These are phyloP conservation scores for Taiozyma sp. DNA, from an alignment of 1,139 yeast genomes.

Conservation along the genomic window DNA sequence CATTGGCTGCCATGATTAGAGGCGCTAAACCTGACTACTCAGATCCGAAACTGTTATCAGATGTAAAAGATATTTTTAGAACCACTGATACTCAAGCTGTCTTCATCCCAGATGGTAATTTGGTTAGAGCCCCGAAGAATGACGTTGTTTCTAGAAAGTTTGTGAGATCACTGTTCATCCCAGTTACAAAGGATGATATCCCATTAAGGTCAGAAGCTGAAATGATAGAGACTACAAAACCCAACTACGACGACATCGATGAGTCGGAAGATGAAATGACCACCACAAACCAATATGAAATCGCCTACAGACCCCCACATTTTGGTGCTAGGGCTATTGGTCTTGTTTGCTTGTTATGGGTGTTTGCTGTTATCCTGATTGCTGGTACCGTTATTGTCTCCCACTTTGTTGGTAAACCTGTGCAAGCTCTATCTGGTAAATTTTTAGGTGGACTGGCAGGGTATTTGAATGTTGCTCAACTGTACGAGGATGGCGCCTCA, in stretches of 20 bases:
- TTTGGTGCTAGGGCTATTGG: slow-evolving; percentile 57
- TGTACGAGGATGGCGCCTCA: slow-evolving; percentile 17
- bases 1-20: slow-evolving; percentile 36
- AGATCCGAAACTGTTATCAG: slow-evolving; percentile 48
- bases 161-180: slow-evolving; percentile 64
- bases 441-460: background rate
- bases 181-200: slow-evolving; percentile 78
- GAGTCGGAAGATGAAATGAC: slow-evolving; percentile 47
- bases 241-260: slow-evolving; percentile 39
- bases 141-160: slow-evolving; percentile 69
- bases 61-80: slow-evolving; percentile 42
- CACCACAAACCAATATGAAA: slow-evolving; percentile 55
- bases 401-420: slow-evolving; percentile 39
- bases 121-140: slow-evolving; percentile 80
- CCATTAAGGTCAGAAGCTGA: slow-evolving; percentile 44
- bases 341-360: slow-evolving; percentile 63
- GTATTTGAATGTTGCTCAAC: slow-evolving; percentile 4
- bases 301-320: slow-evolving; percentile 85
- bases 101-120: slow-evolving; percentile 75
- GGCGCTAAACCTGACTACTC: slow-evolving; percentile 53
- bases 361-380: slow-evolving; percentile 54
- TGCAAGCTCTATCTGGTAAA: slow-evolving; percentile 11
- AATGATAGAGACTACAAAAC: slow-evolving; percentile 14
- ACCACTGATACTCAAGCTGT: slow-evolving; percentile 39
- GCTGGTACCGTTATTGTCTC: slow-evolving; percentile 31